phyloP scores from a whole-genome alignment of 331 rosid genomes.

The Acacia pycnantha region DNA sequence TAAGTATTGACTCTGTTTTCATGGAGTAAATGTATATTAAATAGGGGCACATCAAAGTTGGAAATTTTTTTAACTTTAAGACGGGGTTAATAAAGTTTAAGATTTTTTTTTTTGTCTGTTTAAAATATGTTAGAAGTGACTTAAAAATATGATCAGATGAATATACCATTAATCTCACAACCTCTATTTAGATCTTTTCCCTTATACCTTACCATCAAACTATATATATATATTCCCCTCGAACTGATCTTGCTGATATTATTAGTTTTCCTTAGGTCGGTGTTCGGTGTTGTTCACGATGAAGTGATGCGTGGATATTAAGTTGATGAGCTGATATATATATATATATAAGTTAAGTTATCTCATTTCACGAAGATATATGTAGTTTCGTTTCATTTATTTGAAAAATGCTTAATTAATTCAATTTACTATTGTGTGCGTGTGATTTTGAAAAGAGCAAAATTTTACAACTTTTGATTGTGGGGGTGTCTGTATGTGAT shows the following conservation, averaged over 20 bases:
- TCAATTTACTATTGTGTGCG: conserved; percentile 20
- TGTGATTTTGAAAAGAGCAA: conserved; percentile 34
- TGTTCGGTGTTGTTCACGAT: background rate
- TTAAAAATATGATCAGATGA: no score
- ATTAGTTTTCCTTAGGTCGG: background rate
- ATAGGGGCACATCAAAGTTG: no score
- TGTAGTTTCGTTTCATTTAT: background rate
- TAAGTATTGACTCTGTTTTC: no score
- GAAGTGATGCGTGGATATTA: conserved; percentile 1
- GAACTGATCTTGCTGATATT: background rate
- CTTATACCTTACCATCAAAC: no score
- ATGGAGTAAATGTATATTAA: no score
- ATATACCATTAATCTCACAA: no score
- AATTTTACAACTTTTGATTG: background rate
- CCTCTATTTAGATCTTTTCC: background rate
- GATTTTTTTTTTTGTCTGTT: rapidly evolving
- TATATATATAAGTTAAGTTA: no score
- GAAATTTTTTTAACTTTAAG: no score
- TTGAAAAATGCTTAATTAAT: background rate
- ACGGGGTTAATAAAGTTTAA: no score
- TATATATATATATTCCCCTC: background rate
- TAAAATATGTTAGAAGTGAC: no score
- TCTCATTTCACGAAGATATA: background rate
- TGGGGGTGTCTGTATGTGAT: background rate
- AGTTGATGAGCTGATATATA: background rate